phyloP scores from a whole-genome alignment of 2,329 filamentous ascomycete species.

The Cyphellophora attinorum region DNA sequence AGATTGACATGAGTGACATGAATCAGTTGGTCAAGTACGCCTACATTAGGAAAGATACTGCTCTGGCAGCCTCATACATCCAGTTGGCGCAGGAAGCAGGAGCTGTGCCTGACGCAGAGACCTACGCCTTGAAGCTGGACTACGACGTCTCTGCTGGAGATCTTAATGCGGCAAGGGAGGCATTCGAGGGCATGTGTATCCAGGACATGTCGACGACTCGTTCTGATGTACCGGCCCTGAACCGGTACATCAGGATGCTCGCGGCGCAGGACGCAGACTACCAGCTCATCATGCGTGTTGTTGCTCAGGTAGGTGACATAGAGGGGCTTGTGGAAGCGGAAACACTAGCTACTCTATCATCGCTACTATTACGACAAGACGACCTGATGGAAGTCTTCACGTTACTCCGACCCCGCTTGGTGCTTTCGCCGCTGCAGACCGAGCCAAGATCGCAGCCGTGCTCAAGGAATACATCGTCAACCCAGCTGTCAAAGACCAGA shows the following conservation, averaged over 20 bases:
- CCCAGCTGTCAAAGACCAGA: conserved; percentile 48
- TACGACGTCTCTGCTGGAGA: conserved; percentile 67
- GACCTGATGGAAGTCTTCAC: conserved; percentile 74
- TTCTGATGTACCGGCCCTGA: conserved; percentile 55
- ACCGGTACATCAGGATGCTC: conserved; percentile 62
- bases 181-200: conserved; percentile 43
- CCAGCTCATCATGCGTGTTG: conserved; percentile 61
- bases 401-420: conserved; percentile 67
- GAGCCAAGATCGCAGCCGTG: conserved; percentile 54
- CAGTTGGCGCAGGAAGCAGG: conserved; percentile 55
- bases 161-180: conserved; percentile 49
- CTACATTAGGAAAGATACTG: conserved; percentile 57
- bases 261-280: conserved; percentile 56
- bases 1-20: conserved; percentile 61
- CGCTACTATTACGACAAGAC: conserved; percentile 63
- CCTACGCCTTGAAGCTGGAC: conserved; percentile 64
- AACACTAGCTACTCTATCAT: conserved; percentile 64
- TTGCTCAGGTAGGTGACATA: conserved; percentile 62
- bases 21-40: conserved; percentile 68
- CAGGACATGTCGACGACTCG: conserved; percentile 43
- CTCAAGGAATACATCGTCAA: conserved; percentile 63
- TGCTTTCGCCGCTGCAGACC: conserved; percentile 60
- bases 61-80: conserved; percentile 65
- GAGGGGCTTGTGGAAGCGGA: conserved; percentile 60
- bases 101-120: conserved; percentile 58